These are phyloP conservation scores for Plasmodium malariae DNA, from an alignment of 169 alveolate species.

Conservation along the genomic window DNA sequence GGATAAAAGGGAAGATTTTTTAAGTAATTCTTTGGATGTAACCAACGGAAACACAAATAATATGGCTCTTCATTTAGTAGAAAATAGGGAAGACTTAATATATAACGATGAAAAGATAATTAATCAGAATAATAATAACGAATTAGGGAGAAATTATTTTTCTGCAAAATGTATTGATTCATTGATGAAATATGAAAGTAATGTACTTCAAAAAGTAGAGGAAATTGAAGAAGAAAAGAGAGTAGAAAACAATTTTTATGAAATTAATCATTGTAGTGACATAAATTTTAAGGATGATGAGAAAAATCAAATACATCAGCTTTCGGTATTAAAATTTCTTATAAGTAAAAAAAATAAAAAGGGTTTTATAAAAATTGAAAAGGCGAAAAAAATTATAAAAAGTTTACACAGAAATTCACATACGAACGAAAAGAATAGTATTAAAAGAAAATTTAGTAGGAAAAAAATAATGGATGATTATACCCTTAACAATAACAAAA, in stretches of 20 bases:
- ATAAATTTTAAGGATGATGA: constrained; percentile 29
- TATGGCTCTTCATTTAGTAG: background rate
- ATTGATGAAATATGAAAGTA: background rate
- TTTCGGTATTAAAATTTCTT: constrained; percentile 18
- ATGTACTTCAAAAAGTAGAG: background rate
- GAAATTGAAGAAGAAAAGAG: background rate
- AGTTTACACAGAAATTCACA: background rate
- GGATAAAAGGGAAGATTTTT: background rate
- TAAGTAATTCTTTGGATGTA: background rate
- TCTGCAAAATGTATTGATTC: background rate
- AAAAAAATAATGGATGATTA: background rate
- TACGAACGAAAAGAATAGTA: background rate
- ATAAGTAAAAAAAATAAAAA: constrained; percentile 40
- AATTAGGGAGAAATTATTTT: background rate
- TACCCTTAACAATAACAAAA: background rate
- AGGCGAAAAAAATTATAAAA: constrained; percentile 1
- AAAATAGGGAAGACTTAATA: background rate
- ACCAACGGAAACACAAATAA: background rate
- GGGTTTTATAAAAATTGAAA: constrained; percentile 15
- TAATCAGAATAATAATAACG: background rate
- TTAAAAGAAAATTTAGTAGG: background rate
- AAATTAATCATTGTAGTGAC: constrained; percentile 18
- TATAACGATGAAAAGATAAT: background rate
- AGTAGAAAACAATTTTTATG: constrained; percentile 4
- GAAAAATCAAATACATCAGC: constrained; percentile 2